Base-by-base conservation (phyloP, 1,139 yeast species). In the Candida freyschussii region DNA sequence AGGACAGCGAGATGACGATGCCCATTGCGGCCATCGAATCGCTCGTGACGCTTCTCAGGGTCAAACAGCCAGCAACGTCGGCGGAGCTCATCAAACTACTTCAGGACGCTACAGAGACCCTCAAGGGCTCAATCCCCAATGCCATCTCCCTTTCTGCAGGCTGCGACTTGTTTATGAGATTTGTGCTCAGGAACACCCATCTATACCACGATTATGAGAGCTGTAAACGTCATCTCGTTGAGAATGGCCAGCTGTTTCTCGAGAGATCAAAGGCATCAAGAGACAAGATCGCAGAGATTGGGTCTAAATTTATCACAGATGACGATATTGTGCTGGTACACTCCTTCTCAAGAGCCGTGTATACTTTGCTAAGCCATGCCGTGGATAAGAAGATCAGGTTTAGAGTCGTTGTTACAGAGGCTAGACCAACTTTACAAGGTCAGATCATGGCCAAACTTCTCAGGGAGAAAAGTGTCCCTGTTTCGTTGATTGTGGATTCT, bases 1-100 rank as follows among this genome's bases (percentile, higher is more conserved):
- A 87, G 37, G 96, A 91, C 59, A 70, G 83, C 16, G 97, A 91
- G 35, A 84, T 93, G 79, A 89, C 98, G 10, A 93, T 89, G 97
- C 99, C 99, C 5, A 85, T 93, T 25, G 99, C 98, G 32, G 98
- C 98, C 32, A 93, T 93, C 52, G 97, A 91, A 60, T 78, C 96
- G 14, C 66, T 93, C 33, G 95, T 91, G 18, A 82, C 93, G 6
- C 72, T 91, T 63, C 63, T 93, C 25, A 69, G 80, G 43, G 75
- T 78, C 32, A 81, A 86, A 48, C 86, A 86, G 55, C 96, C 96
- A 3, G 72, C 86, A 5, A 93, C 99, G 0, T 85, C 96, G 3
- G 84, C 96, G 2, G 98, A 93, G 57, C 72, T 91, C 53, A 89
- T 87, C 55, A 82, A 78, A 35, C 66, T 87, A 13, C 75, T 91